Conservation (phyloP, 1,284 basidiomycete genomes). For the Filobasidium uniguttulatum region DNA sequence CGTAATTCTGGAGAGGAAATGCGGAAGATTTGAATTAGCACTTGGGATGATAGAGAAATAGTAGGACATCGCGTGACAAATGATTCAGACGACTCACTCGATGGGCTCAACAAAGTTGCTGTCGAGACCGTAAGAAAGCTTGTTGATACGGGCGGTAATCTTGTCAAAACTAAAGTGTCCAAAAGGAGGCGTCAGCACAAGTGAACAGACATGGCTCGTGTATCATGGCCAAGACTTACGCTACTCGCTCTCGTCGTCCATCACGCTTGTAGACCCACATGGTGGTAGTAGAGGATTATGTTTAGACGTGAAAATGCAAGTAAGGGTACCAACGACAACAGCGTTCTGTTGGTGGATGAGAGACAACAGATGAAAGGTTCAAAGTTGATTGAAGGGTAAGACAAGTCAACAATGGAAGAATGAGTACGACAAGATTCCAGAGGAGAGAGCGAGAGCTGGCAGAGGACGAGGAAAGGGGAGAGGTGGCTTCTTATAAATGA, state of each 20-base stretch:
- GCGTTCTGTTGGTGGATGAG: too few species aligned
- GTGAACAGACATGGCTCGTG: slow-evolving; percentile 5
- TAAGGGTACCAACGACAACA: too few species aligned
- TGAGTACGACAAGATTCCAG: too few species aligned
- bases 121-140: slow-evolving; percentile 95
- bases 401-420: too few species aligned
- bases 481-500: too few species aligned
- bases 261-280: slow-evolving; percentile 52
- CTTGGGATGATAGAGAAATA: not conserved
- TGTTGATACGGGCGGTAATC: slow-evolving; percentile 83
- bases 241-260: slow-evolving; percentile 17
- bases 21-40: not conserved
- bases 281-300: too few species aligned
- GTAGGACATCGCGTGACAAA: not conserved
- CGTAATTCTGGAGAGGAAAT: slow-evolving; percentile 48
- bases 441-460: too few species aligned
- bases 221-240: slow-evolving; percentile 37
- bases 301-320: too few species aligned
- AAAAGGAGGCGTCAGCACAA: not conserved
- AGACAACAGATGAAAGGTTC: too few species aligned
- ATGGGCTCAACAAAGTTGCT: slow-evolving; percentile 85
- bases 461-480: too few species aligned
- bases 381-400: too few species aligned
- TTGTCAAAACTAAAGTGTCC: slow-evolving; percentile 28
- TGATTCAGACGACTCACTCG: slow-evolving; percentile 46